phyloP scores from a whole-genome alignment of 129 eudicot genomes.

The Erigeron canadensis region DNA sequence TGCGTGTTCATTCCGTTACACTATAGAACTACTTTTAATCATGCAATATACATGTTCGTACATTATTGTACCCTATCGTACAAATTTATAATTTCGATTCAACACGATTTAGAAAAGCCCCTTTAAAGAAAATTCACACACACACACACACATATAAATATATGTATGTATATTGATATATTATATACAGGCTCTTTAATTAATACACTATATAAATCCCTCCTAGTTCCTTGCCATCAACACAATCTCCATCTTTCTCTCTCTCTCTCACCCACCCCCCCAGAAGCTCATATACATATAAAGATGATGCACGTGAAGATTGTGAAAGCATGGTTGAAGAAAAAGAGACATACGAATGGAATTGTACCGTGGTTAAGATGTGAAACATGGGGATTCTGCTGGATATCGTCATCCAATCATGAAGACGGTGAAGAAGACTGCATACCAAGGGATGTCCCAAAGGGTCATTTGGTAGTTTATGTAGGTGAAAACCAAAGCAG shows the following conservation, averaged over 20 bases:
- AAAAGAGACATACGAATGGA: constrained; percentile 23
- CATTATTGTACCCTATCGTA: constrained; percentile 21
- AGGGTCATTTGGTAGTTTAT: constrained; percentile 56
- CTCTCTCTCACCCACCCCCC: constrained; percentile 5
- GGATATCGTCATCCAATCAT: constrained; percentile 21
- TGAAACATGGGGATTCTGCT: constrained; percentile 27
- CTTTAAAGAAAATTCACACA: neutral
- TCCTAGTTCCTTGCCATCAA: constrained; percentile 32
- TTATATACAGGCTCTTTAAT: neutral
- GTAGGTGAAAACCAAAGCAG: constrained; percentile 49
- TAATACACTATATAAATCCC: constrained; percentile 19
- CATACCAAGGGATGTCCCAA: constrained; percentile 54
- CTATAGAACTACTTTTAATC: constrained; percentile 20
- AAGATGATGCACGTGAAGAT: constrained; percentile 38
- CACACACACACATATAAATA: neutral
- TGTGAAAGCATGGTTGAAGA: constrained; percentile 40
- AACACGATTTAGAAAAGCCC: neutral
- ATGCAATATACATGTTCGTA: constrained; percentile 19
- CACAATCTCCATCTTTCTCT: constrained; percentile 4
- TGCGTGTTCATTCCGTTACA: constrained; percentile 12
- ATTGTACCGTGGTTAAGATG: constrained; percentile 25
- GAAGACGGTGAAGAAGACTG: constrained; percentile 32
- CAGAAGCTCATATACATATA: neutral
- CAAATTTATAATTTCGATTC: neutral
- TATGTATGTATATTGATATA: neutral